phyloP scores from a whole-genome alignment of 2,329 filamentous ascomycete species.

The Thelonectria rubi region DNA sequence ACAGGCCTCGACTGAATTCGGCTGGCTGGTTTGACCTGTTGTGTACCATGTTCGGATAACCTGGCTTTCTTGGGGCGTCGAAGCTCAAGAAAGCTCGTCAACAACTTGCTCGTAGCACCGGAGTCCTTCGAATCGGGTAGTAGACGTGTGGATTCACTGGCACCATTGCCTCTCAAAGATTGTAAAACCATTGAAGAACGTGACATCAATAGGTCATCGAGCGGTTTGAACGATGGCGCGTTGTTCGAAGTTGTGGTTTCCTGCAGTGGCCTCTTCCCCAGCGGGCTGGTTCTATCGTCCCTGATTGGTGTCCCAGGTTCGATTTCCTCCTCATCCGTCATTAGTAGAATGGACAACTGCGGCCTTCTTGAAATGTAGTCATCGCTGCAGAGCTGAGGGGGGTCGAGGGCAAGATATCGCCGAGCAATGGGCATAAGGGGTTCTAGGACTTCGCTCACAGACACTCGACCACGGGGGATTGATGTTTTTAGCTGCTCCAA shows the following conservation, averaged over 20 bases:
- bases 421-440: slow-evolving; percentile 11
- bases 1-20: background rate
- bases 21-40: background rate
- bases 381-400: slow-evolving; percentile 27
- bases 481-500: slow-evolving; percentile 28
- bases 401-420: slow-evolving; percentile 28
- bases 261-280: background rate
- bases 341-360: slow-evolving; percentile 24
- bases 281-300: no score
- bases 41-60: background rate
- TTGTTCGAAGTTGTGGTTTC: background rate
- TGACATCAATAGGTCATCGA: slow-evolving; percentile 16
- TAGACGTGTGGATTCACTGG: background rate
- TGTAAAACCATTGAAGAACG: background rate
- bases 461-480: slow-evolving; percentile 6
- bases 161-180: slow-evolving; percentile 9
- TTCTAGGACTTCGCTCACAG: slow-evolving; percentile 28
- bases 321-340: slow-evolving; percentile 36
- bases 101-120: slow-evolving; percentile 41
- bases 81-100: slow-evolving; percentile 47
- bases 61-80: slow-evolving; percentile 41
- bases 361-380: slow-evolving; percentile 22
- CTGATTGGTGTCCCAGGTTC: slow-evolving; percentile 22
- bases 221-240: background rate
- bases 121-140: slow-evolving; percentile 31